Evolutionary conservation across 805 yeast species (phyloP), one percentile per base, ranked within the genome.

Genomic region (Blastobotrys robertii): DNA sequence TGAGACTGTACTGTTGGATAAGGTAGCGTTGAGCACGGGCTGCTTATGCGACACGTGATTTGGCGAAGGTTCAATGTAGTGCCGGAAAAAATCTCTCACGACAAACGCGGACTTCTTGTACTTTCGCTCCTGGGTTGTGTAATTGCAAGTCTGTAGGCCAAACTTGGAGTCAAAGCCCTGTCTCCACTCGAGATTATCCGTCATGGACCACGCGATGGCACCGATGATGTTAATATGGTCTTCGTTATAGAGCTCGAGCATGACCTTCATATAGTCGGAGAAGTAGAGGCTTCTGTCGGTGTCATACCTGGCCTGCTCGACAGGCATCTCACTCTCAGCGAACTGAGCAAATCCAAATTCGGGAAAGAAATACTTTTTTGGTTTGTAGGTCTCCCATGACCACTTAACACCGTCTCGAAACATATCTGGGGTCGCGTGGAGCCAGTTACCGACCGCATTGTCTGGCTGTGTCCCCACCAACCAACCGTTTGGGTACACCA

Each of bases 121-220:
- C n/a, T 25, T 28, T 15, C 51, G 38, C 12, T 38, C 41, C 12
- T 30, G 38, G 3, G 45, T 45, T 6, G 16, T 30, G 16, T 41
- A 45, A 34, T 48, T 42, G 29, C 45, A 49, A 37, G 41, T 22
- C 37, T 48, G 51, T 12, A 48, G 30, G 2, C 51, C 51, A 31
- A 48, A 48, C 37, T 49, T 39, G 8, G 36, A 22, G n/a, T 22
- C 35, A 12, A 30, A 37, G 11, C 54, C 54, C 13, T 40, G 57
- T 25, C 57, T 58, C 52, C 62, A 61, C 47, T 62, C 65, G 55
- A 61, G 56, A 42, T 61, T 57, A 42, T 62, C 66, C 15, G 58
- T 54, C 43, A 57, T 54, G 9, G 59, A 50, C 66, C 65, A 61
- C 3, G 58, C 59, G 37, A 59, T 50, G 11, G 59, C 57, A 8